These are phyloP conservation scores for Cladosporium sp. DNA, from an alignment of 2,329 filamentous ascomycete genomes.

Conservation along the genomic window DNA sequence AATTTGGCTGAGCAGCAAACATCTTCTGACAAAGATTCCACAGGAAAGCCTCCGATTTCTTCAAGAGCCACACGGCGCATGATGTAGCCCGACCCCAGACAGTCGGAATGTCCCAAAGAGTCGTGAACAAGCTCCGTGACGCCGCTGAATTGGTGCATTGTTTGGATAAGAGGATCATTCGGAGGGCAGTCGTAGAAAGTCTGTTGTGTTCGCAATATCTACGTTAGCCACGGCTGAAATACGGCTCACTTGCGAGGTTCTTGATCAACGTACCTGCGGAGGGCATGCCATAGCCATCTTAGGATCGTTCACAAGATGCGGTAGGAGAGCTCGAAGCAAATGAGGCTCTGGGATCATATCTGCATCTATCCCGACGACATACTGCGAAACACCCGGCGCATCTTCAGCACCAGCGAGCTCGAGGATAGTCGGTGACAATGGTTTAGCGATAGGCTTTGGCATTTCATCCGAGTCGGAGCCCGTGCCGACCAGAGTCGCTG, in stretches of 20 bases:
- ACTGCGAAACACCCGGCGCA: slow-evolving; percentile 38
- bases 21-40: slow-evolving; percentile 57
- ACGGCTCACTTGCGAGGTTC: slow-evolving; percentile 22
- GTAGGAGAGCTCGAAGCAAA: slow-evolving; percentile 55
- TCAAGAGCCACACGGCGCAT: slow-evolving; percentile 56
- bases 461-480: slow-evolving; percentile 5
- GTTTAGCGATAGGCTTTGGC: slow-evolving; percentile 2
- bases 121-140: slow-evolving; percentile 45
- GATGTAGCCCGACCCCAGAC: slow-evolving; percentile 59
- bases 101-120: slow-evolving; percentile 52
- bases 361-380: slow-evolving; percentile 59
- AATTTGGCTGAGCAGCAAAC: slow-evolving; percentile 55
- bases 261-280: slow-evolving; percentile 49
- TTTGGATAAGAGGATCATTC: slow-evolving; percentile 55
- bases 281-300: slow-evolving; percentile 13
- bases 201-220: slow-evolving; percentile 33
- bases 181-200: slow-evolving; percentile 59
- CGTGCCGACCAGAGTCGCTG: slow-evolving; percentile 34
- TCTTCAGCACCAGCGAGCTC: slow-evolving; percentile 8
- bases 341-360: slow-evolving; percentile 63
- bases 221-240: too few relatives aligned
- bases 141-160: slow-evolving; percentile 56
- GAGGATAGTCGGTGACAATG: neutral
- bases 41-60: slow-evolving; percentile 58
- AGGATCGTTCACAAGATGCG: slow-evolving; percentile 50